Evolutionary conservation across 2,329 filamentous ascomycete genomes (phyloP).

Genomic region (Xylariaceae sp.): DNA sequence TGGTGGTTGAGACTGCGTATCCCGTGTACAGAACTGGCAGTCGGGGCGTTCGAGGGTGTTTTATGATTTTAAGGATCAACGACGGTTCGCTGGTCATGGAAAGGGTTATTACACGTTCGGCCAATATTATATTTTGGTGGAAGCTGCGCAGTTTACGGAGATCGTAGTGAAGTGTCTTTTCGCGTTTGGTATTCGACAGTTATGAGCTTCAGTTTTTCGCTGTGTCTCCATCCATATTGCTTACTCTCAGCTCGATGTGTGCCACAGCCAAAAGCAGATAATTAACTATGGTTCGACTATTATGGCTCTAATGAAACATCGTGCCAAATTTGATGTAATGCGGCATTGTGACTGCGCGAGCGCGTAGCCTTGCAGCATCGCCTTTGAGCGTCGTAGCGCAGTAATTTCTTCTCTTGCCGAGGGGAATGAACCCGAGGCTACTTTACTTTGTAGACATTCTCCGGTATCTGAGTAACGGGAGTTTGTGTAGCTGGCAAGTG

Average conservation of each 20-base stretch:
- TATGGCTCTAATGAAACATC: neutral
- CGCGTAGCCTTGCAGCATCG: no score
- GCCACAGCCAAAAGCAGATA: neutral
- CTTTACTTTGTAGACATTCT: no score
- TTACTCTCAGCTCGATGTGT: slow-evolving; percentile 1
- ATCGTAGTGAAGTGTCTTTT: neutral
- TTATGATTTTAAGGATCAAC: slow-evolving; percentile 2
- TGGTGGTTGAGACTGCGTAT: neutral
- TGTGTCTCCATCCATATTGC: neutral
- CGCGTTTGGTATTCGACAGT: neutral
- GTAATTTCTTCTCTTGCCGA: no score
- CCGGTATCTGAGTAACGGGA: no score
- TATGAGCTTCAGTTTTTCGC: neutral
- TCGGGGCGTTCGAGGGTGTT: slow-evolving; percentile 8
- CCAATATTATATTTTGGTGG: neutral
- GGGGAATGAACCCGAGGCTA: no score
- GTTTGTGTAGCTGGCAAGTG: no score
- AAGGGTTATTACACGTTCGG: neutral
- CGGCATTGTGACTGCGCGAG: no score
- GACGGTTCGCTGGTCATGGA: neutral
- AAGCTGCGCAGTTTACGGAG: neutral
- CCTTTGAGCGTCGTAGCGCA: no score
- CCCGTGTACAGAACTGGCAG: neutral
- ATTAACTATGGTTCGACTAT: neutral
- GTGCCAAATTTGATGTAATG: no score